These are phyloP conservation scores for Thelonectria rubi DNA, from an alignment of 2,329 filamentous ascomycete genomes.

Conservation along the genomic window DNA sequence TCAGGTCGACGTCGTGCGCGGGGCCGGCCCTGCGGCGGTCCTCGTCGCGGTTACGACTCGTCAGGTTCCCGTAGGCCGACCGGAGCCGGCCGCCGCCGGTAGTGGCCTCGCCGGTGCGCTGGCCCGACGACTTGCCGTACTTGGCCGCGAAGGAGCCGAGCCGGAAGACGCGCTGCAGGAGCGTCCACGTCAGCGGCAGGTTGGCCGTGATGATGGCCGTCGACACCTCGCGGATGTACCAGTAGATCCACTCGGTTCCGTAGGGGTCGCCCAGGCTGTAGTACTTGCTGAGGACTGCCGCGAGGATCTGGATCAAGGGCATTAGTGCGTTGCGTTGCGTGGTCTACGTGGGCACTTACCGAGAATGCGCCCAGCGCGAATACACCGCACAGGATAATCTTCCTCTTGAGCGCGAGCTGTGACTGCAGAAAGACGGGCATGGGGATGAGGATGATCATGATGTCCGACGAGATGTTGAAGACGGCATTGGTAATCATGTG, in stretches of 20 bases:
- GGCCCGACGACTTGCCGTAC: constrained; percentile 39
- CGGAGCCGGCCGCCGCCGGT: constrained; percentile 26
- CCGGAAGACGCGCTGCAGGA: constrained; percentile 51
- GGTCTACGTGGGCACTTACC: constrained; percentile 36
- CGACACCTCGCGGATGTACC: constrained; percentile 58
- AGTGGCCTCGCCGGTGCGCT: constrained; percentile 37
- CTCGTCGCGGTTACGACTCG: constrained; percentile 35
- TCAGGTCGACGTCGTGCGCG: constrained; percentile 32
- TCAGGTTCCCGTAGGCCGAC: constrained; percentile 39
- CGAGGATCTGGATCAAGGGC: constrained; percentile 30
- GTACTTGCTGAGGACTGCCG: constrained; percentile 48
- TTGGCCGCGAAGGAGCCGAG: constrained; percentile 42
- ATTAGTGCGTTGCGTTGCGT: background rate
- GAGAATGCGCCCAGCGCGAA: constrained; percentile 57
- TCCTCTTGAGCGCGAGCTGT: constrained; percentile 58
- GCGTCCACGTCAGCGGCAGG: constrained; percentile 54
- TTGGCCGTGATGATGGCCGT: constrained; percentile 57
- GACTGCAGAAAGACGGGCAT: constrained; percentile 61
- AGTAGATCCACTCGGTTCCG: constrained; percentile 52
- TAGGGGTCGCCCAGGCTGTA: constrained; percentile 54
- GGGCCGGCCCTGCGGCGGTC: constrained; percentile 11
- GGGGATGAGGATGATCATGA: constrained; percentile 65
- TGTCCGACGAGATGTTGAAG: constrained; percentile 67
- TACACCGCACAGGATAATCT: constrained; percentile 58
- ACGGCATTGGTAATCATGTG: constrained; percentile 66